Evolutionary conservation across 257 asterid genomes (phyloP), one percentile per base, ranked within the genome.

Genomic region (Nicotiana knightiana): DNA sequence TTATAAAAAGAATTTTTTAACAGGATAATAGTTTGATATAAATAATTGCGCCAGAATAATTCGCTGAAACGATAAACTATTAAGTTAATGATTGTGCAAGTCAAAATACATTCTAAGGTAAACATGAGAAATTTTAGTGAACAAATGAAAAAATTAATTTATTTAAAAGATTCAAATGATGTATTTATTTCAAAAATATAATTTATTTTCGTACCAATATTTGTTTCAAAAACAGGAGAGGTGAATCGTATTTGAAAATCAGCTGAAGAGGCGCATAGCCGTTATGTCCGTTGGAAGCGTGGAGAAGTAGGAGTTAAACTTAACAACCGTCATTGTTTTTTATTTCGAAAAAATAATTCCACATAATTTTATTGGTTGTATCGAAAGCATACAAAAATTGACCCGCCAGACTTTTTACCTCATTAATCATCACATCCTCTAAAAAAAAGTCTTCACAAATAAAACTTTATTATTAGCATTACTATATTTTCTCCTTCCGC

Each of bases 211-310:
- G n/a, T 55, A 4, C 7, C 61, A 55, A 54, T 54, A 54, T 35
- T 37, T 37, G 43, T 37, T 37, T 37, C 43, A 5, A 57, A 6
- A 57, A 59, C 6, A 18, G 63, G 4, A 57, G 26, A 11, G 35
- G 12, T 9, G 17, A 26, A 2, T 16, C 33, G 51, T 51, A 51
- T 43, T 55, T 76, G 64, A 81, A 81, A 81, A 75, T 28, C 3
- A 21, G 87, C 80, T 9, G n/a, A 30, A 81, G 46, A 51, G 76
- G 61, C 63, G 67, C 71, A 54, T 58, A 30, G 54, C 87, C 84
- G 89, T 71, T 82, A 84, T 86, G 67, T 78, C 89, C 67, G 89
- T 86, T 84, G 83, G 86, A 76, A 71, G 76, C 51, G 84, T 65
- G 76, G 68, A 66, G 82, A 79, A 79, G 11, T 3, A 62, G 12